A percentile compares a stretch with the other conserved stretches of the same genome.
Evolutionary conservation across 1,139 yeast species (phyloP).

Genomic region (Magnusiomyces clavatus): DNA sequence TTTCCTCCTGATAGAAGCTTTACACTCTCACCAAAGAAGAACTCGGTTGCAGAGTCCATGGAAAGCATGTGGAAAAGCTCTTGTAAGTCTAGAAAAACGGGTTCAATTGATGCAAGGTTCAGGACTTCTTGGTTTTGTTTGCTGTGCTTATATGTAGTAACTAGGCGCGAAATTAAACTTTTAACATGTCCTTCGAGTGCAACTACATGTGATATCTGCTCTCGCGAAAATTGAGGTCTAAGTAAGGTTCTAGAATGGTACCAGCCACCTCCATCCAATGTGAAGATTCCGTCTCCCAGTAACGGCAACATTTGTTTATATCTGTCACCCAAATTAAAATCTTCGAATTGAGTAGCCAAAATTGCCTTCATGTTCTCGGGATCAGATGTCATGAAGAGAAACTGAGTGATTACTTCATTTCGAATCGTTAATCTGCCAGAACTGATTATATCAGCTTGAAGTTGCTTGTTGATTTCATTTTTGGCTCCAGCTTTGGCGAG

Average conservation of each 20-base stretch:
- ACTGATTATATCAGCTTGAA: not conserved
- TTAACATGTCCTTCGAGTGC: slow-evolving; percentile 40
- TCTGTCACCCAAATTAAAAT: slow-evolving; percentile 42
- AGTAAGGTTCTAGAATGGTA: slow-evolving; percentile 49
- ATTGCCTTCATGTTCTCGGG: slow-evolving; percentile 33
- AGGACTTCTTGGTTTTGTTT: slow-evolving; percentile 9
- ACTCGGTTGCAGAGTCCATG: slow-evolving; percentile 43
- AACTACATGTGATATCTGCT: slow-evolving; percentile 44
- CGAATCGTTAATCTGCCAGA: slow-evolving; percentile 6
- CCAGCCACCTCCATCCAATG: slow-evolving; percentile 49
- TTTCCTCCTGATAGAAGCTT: slow-evolving; percentile 32
- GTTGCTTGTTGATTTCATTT: not conserved
- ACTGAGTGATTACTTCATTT: slow-evolving; percentile 5
- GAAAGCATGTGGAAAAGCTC: slow-evolving; percentile 39
- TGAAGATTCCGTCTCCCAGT: slow-evolving; percentile 50
- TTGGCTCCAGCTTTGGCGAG: not conserved
- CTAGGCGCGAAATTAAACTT: slow-evolving; percentile 22
- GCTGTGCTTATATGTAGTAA: slow-evolving; percentile 16
- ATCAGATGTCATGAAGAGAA: slow-evolving; percentile 27
- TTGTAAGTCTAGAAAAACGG: slow-evolving; percentile 35
- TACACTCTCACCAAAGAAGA: slow-evolving; percentile 42
- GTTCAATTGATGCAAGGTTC: slow-evolving; percentile 24
- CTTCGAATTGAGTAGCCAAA: slow-evolving; percentile 32
- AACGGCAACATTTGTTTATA: slow-evolving; percentile 38
- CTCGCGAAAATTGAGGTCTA: slow-evolving; percentile 49